Evolutionary conservation across 2,329 filamentous ascomycete species (phyloP).

Genomic region (Ascochyta rabiei): DNA sequence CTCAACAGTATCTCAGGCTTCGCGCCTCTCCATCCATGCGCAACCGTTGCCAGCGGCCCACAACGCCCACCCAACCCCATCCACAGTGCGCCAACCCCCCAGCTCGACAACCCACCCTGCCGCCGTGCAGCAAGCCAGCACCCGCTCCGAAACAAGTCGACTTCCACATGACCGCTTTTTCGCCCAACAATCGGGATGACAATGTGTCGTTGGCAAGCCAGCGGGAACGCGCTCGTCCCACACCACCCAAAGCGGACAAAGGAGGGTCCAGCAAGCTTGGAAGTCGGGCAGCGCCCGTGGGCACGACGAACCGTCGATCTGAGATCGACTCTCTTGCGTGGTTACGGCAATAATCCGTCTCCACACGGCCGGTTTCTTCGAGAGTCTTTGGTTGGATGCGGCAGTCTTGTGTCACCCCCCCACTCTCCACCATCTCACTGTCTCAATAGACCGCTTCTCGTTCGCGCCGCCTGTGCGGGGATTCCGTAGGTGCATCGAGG

Average conservation of each 20-base stretch:
- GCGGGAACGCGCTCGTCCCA: background rate
- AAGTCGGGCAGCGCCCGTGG: too few relatives aligned
- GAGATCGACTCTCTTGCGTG: slow-evolving; percentile 4
- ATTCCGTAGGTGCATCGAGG: background rate
- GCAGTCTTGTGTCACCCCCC: background rate
- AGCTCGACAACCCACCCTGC: background rate
- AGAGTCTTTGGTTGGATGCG: background rate
- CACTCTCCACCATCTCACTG: background rate
- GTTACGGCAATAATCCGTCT: slow-evolving; percentile 16
- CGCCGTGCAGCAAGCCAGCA: background rate
- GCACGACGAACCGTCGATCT: background rate
- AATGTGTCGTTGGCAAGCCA: background rate
- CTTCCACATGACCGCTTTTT: slow-evolving; percentile 3
- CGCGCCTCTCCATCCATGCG: background rate
- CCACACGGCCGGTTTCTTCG: background rate
- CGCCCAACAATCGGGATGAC: background rate
- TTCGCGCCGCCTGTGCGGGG: background rate
- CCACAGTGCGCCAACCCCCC: background rate
- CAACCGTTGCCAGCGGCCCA: slow-evolving; percentile 3
- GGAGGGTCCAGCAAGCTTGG: too few relatives aligned
- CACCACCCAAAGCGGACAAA: background rate
- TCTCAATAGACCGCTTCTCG: background rate
- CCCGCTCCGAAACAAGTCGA: background rate
- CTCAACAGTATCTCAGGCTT: background rate
- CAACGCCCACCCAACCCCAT: background rate